Conservation (phyloP, 352 stramenopile species). For the Pythium periplocum region DNA sequence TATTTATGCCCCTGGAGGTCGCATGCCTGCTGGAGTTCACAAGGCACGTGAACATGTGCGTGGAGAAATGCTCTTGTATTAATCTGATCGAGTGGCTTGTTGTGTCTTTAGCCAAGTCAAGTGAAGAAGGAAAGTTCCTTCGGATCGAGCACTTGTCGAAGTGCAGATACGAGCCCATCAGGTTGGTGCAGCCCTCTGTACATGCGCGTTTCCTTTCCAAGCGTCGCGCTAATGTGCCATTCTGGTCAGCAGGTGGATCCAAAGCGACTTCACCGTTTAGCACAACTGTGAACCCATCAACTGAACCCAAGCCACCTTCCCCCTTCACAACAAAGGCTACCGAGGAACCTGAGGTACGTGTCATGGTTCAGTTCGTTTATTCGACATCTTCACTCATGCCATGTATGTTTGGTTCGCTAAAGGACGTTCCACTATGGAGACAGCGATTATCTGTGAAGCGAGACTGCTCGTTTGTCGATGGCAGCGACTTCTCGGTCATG, state of each 20-base stretch:
- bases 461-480: constrained; percentile 55
- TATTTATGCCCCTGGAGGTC: constrained; percentile 2
- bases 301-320: background rate
- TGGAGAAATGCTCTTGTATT: background rate
- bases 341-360: no score
- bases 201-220: background rate
- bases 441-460: constrained; percentile 55
- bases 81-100: background rate
- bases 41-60: background rate
- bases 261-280: background rate
- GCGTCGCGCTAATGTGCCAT: no score
- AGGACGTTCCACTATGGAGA: constrained; percentile 21
- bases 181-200: background rate
- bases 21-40: background rate
- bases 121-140: no score
- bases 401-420: background rate
- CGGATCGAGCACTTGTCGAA: no score
- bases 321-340: background rate
- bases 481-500: constrained; percentile 14
- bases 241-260: background rate
- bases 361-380: no score
- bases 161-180: no score
- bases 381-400: background rate
- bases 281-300: constrained; percentile 1
- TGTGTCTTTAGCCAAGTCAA: no score